Evolutionary conservation across 1,284 basidiomycete genomes (phyloP).

Genomic region (Macrocybe sp.): DNA sequence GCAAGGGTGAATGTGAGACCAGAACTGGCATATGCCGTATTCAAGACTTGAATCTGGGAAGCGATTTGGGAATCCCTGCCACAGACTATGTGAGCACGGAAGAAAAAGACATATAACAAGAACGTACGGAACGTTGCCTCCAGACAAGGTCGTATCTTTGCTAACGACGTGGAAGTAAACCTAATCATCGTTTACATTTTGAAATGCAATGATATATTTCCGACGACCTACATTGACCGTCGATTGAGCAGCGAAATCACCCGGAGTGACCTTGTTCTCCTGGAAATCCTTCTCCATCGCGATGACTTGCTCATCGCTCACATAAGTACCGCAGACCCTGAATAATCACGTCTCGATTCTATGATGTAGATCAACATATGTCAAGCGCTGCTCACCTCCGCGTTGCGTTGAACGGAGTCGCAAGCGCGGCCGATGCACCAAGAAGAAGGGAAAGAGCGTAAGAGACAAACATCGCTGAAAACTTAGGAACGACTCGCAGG

Average conservation of each 20-base stretch:
- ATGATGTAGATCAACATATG: neutral
- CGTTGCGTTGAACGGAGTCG: neutral
- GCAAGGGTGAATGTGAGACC: slow-evolving; percentile 36
- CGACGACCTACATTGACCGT: neutral
- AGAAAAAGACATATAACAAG: neutral
- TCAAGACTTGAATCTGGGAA: slow-evolving; percentile 35
- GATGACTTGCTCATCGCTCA: slow-evolving; percentile 1
- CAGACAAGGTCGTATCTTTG: slow-evolving; percentile 29
- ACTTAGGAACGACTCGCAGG: too few relatives aligned
- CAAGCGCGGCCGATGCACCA: neutral
- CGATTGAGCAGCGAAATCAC: neutral
- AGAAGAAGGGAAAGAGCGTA: neutral
- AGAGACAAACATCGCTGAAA: neutral
- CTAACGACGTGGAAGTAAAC: slow-evolving; percentile 43
- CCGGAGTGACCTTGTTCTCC: slow-evolving; percentile 4
- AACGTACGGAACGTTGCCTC: slow-evolving; percentile 36
- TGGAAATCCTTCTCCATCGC: slow-evolving; percentile 8
- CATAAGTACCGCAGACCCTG: slow-evolving; percentile 6
- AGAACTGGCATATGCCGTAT: slow-evolving; percentile 31
- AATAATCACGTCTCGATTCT: neutral
- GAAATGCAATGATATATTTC: neutral
- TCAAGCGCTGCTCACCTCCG: neutral
- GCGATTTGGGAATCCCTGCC: slow-evolving; percentile 28
- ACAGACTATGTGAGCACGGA: too few relatives aligned
- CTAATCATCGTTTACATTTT: slow-evolving; percentile 1